Base-by-base conservation (phyloP, 139 green algal genomes). In the Chlamydomonas sphaeroides region DNA sequence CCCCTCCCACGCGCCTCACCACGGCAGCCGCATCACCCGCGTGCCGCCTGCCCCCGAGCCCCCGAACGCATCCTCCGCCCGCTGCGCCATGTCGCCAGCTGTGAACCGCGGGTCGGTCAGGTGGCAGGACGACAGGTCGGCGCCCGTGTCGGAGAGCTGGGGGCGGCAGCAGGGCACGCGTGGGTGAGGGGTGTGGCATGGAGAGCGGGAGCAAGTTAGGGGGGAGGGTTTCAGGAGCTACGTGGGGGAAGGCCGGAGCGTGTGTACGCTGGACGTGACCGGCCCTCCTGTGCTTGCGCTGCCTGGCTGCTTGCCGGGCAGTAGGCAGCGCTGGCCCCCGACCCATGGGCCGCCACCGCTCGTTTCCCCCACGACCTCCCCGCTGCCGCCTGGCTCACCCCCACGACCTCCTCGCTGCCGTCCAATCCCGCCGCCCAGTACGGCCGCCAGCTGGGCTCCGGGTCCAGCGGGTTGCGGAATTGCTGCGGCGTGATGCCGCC, bases 311-410 rank as follows among this genome's bases (percentile, higher is more conserved):
- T n/a, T n/a, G n/a, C n/a, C n/a, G n/a, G n/a, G n/a, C n/a, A n/a
- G n/a, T n/a, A n/a, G n/a, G n/a, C n/a, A n/a, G n/a, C n/a, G n/a
- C n/a, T n/a, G n/a, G 26, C 23, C 59, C 18, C 4, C 59, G 5
- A 25, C 59, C 10, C 14, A 65, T 51, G n/a, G n/a, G n/a, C n/a
- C n/a, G n/a, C n/a, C n/a, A n/a, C n/a, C n/a, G n/a, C n/a, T n/a
- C n/a, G n/a, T 78, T 26, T 67, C 70, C 51, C 70, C 70, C 3
- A 78, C 53, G 5, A 78, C 26, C 53, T 78, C 70, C 2, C 70
- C 70, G 7, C 41, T 8, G 18, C 70, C 70, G 25, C 26, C 11
- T n/a, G n/a, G n/a, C 70, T 78, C 26, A 78, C 70, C 51, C 70
- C 70, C 3, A 78, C 53, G 5, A 78, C 26, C 53, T 78, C 70